Percentiles rank a stretch among this genome's conserved stretches.
These are phyloP conservation scores for Mycena venus DNA, from an alignment of 768 basidiomycete genomes.

Conservation along the genomic window DNA sequence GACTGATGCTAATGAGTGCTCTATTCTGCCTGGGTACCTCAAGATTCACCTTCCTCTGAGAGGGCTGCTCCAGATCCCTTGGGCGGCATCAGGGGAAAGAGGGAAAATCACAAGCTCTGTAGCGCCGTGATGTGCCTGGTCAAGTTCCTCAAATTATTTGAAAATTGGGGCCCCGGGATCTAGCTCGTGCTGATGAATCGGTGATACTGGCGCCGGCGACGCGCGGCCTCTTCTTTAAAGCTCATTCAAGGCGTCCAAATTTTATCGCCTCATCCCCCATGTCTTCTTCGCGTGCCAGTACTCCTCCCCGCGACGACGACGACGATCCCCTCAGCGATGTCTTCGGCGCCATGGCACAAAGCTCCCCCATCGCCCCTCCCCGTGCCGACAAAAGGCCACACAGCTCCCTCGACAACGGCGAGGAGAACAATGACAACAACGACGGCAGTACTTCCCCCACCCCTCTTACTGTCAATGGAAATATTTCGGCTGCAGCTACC, in stretches of 20 bases:
- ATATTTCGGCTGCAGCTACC: neutral
- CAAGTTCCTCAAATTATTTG: no score
- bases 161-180: neutral
- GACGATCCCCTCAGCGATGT: neutral
- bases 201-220: no score
- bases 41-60: neutral
- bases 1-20: no score
- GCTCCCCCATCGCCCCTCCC: neutral
- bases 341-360: slow-evolving; percentile 1
- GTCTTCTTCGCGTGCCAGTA: neutral
- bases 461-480: neutral
- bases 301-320: neutral
- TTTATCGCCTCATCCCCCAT: neutral
- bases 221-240: no score
- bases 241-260: no score
- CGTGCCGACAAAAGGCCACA: neutral
- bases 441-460: neutral
- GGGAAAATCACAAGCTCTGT: no score
- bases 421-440: neutral
- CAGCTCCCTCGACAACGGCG: neutral
- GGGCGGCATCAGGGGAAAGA: neutral
- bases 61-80: neutral
- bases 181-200: no score
- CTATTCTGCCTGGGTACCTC: neutral
- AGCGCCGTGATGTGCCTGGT: no score